These are phyloP conservation scores for Sporormia fimetaria DNA, from an alignment of 495 filamentous ascomycete genomes.

Conservation along the genomic window DNA sequence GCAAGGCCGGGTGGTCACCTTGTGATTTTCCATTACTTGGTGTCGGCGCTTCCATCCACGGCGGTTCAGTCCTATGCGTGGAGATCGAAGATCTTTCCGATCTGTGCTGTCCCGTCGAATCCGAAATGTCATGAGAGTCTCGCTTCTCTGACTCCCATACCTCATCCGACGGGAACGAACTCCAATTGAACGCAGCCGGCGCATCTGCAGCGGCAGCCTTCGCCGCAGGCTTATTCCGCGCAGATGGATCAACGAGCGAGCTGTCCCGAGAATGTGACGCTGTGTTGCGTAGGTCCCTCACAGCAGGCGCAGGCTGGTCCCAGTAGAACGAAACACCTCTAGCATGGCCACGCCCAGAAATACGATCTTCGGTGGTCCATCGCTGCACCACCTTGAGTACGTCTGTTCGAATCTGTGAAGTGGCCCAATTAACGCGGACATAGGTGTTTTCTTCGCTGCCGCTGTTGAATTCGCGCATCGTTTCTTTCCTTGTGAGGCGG, in stretches of 20 bases:
- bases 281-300: background rate
- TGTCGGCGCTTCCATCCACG: too few species aligned
- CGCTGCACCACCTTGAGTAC: slow-evolving; percentile 16
- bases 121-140: background rate
- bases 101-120: too few species aligned
- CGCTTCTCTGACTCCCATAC: slow-evolving; percentile 2
- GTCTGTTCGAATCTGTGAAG: slow-evolving; percentile 17
- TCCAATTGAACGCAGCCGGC: slow-evolving; percentile 21
- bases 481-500: slow-evolving; percentile 23
- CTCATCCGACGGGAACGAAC: slow-evolving; percentile 3
- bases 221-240: background rate
- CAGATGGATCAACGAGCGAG: slow-evolving; percentile 1
- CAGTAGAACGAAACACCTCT: slow-evolving; percentile 17
- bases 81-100: too few species aligned
- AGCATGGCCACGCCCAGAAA: slow-evolving; percentile 13
- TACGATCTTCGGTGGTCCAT: slow-evolving; percentile 22
- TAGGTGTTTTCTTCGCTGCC: slow-evolving; percentile 23
- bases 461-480: slow-evolving; percentile 25
- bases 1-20: too few species aligned
- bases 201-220: slow-evolving; percentile 5
- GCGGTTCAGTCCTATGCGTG: too few species aligned
- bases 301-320: slow-evolving; percentile 8
- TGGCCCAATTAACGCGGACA: slow-evolving; percentile 22
- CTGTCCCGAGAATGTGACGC: slow-evolving; percentile 5
- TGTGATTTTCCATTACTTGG: too few species aligned